Conservation (phyloP, 1,284 basidiomycete genomes). For the Gymnopus androsaceus region DNA sequence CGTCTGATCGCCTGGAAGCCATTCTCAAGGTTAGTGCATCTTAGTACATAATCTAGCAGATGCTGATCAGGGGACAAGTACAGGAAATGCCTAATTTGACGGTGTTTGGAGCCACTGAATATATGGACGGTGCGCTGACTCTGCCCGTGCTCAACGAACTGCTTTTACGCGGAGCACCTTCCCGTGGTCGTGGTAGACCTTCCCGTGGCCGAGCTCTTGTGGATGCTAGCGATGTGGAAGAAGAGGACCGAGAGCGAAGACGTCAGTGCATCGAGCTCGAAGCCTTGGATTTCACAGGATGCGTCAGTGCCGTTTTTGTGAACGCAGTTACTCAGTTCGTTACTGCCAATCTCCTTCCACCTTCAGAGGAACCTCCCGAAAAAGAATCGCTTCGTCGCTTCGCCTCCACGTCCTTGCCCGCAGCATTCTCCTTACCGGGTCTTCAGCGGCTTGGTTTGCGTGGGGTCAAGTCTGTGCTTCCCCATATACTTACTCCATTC, state of each 20-base stretch:
- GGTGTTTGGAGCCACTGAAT: conserved; percentile 90
- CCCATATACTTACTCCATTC: conserved; percentile 76
- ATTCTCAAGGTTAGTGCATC: conserved; percentile 71
- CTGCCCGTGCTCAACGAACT: conserved; percentile 82
- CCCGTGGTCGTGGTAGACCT: conserved; percentile 69
- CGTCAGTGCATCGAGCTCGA: conserved; percentile 81
- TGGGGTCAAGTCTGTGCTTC: conserved; percentile 77
- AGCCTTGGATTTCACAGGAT: conserved; percentile 92
- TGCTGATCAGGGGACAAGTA: conserved; percentile 2
- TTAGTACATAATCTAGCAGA: conserved; percentile 9
- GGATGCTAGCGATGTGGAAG: conserved; percentile 56
- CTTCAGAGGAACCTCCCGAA: conserved; percentile 45
- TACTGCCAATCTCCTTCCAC: conserved; percentile 60
- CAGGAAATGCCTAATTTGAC: conserved; percentile 85
- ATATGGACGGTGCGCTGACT: conserved; percentile 90
- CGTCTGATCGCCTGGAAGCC: conserved; percentile 80
- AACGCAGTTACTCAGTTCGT: conserved; percentile 85
- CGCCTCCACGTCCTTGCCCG: conserved; percentile 39
- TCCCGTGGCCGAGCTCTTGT: conserved; percentile 61
- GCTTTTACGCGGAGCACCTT: conserved; percentile 76
- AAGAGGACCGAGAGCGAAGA: conserved; percentile 73
- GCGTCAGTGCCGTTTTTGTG: conserved; percentile 87
- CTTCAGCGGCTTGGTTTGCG: conserved; percentile 85
- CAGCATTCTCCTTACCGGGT: conserved; percentile 69
- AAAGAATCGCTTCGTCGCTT: conserved; percentile 42